Evolutionary conservation across 73 alveolate species (phyloP).

Genomic region (Paramecium pentaurelia): DNA sequence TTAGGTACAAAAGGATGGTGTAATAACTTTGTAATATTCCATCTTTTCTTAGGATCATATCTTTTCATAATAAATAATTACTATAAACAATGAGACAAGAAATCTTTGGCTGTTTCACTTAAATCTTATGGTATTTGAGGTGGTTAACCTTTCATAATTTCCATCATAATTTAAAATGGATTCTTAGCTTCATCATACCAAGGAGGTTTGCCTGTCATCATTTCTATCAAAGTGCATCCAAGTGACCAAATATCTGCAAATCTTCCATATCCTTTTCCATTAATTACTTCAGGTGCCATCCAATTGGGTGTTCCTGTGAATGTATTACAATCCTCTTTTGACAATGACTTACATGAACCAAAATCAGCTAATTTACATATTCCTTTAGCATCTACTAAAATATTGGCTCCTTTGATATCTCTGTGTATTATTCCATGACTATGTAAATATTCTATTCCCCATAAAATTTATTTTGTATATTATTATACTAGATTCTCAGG

Average conservation of each 20-base stretch:
- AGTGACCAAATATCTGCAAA: conserved; percentile 93
- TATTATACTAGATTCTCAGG: conserved; percentile 68
- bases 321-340: conserved; percentile 70
- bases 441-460: conserved; percentile 89
- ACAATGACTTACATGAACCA: conserved; percentile 71
- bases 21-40: conserved; percentile 42
- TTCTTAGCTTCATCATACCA: conserved; percentile 48
- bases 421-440: conserved; percentile 84
- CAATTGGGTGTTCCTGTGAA: conserved; percentile 92
- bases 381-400: conserved; percentile 73
- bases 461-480: conserved; percentile 73
- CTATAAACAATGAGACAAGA: conserved; percentile 47
- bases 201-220: conserved; percentile 92
- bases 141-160: conserved; percentile 43
- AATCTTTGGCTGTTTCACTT: conserved; percentile 51
- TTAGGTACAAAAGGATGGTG: conserved; percentile 37
- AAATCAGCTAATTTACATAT: conserved; percentile 75
- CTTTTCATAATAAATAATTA: background rate
- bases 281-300: conserved; percentile 98
- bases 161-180: conserved; percentile 23
- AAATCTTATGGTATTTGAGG: conserved; percentile 54
- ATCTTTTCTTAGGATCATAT: conserved; percentile 45
- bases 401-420: conserved; percentile 96
- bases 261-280: conserved; percentile 77
- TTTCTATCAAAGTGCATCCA: conserved; percentile 93